A percentile compares a stretch with the other conserved stretches of the same genome.
Conservation (phyloP, 352 stramenopile species). For the Globisporangium lucens region DNA sequence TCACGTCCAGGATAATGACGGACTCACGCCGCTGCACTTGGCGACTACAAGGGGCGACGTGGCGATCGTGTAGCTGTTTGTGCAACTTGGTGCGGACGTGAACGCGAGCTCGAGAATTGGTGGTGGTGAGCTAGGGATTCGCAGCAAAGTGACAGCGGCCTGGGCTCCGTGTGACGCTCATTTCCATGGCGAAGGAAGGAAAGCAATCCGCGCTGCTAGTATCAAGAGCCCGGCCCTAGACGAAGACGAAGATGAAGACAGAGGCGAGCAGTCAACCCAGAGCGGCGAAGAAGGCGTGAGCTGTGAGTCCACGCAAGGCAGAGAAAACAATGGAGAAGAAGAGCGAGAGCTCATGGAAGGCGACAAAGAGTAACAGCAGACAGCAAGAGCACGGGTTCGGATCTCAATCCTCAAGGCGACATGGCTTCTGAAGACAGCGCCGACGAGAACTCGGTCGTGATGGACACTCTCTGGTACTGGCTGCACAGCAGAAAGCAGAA, state of each 20-base stretch:
- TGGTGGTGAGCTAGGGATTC: neutral
- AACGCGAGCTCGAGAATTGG: slow-evolving; percentile 7
- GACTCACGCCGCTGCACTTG: slow-evolving; percentile 41
- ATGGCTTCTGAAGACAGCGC: neutral
- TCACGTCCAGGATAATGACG: slow-evolving; percentile 38
- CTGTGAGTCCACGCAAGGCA: neutral
- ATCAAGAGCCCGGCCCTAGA: neutral
- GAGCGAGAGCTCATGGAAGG: neutral
- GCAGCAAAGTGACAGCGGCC: slow-evolving; percentile 18
- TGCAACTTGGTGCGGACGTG: slow-evolving; percentile 40
- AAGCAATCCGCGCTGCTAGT: neutral
- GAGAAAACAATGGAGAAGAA: neutral
- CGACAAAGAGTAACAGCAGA: neutral
- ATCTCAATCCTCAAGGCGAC: neutral
- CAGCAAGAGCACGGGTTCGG: neutral
- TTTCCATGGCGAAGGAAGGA: slow-evolving; percentile 5
- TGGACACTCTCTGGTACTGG: slow-evolving; percentile 19
- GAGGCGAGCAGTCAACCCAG: neutral
- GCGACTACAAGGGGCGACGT: slow-evolving; percentile 35
- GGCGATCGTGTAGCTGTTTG: slow-evolving; percentile 35
- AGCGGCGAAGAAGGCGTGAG: neutral
- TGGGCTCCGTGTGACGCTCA: slow-evolving; percentile 46
- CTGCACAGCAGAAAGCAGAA: neutral
- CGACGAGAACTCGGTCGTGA: neutral
- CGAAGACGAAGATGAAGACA: neutral